phyloP scores from a whole-genome alignment of 352 stramenopile species.

The Globisporangium iwayamae region DNA sequence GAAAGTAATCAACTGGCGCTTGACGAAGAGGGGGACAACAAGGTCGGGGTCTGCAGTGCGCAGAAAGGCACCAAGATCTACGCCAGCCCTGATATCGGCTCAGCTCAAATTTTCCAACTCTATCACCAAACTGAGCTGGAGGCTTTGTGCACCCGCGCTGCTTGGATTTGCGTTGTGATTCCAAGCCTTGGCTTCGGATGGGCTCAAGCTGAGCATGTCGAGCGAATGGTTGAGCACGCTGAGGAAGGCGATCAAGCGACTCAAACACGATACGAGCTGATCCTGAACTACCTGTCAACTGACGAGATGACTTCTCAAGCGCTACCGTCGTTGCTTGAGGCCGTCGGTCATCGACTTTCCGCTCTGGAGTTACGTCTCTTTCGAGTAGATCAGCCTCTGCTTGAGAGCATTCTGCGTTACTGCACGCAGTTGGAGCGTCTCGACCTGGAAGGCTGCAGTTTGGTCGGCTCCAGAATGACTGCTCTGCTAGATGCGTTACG shows the following conservation, averaged over 20 bases:
- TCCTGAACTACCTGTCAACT: conserved; percentile 1
- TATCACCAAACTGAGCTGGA: conserved; percentile 4
- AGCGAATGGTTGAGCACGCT: neutral
- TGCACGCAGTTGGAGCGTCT: conserved; percentile 10
- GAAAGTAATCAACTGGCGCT: neutral
- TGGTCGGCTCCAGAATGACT: neutral
- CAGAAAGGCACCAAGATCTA: neutral
- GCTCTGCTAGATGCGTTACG: neutral
- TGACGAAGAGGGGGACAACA: neutral
- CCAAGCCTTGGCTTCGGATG: conserved; percentile 14
- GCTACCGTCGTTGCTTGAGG: conserved; percentile 2
- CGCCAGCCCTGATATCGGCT: neutral
- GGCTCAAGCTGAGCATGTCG: neutral
- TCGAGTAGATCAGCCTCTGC: neutral
- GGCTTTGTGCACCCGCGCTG: neutral
- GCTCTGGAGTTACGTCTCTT: conserved; percentile 9
- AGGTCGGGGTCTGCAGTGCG: neutral
- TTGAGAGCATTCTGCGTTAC: conserved; percentile 1
- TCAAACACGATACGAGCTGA: conserved; percentile 8
- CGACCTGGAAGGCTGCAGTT: conserved; percentile 10
- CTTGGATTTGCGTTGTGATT: conserved; percentile 5
- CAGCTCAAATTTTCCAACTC: neutral
- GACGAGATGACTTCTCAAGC: conserved; percentile 8
- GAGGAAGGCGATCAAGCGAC: neutral
- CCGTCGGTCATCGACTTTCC: conserved; percentile 7